phyloP scores from a whole-genome alignment of 768 basidiomycete genomes.

The Kwoniella botswanensis region DNA sequence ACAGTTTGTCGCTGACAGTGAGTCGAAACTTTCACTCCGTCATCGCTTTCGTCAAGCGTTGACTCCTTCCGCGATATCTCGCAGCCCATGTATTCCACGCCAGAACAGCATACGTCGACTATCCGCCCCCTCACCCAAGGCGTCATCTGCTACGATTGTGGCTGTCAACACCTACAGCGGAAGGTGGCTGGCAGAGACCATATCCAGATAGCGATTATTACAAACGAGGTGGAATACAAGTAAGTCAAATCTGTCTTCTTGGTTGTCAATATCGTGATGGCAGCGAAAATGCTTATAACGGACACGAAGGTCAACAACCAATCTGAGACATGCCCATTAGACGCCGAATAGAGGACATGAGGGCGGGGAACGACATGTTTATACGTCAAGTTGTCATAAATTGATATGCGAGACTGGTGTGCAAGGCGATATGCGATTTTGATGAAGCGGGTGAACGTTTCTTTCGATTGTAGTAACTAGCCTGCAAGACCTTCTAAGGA shows the following conservation, averaged over 20 bases:
- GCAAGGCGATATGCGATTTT: no score
- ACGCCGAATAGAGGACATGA: slow-evolving; percentile 17
- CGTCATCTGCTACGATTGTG: slow-evolving; percentile 56
- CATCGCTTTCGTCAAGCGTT: background rate
- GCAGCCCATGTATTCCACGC: slow-evolving; percentile 53
- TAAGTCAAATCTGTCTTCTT: slow-evolving; percentile 17
- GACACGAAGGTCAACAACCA: slow-evolving; percentile 21
- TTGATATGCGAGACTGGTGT: no score
- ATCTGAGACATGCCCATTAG: slow-evolving; percentile 21
- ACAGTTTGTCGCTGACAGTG: slow-evolving; percentile 53
- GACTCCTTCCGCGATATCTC: background rate
- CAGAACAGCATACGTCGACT: slow-evolving; percentile 54
- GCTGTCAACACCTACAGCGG: slow-evolving; percentile 50
- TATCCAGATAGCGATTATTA: slow-evolving; percentile 47
- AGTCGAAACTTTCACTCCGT: background rate
- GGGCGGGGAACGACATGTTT: no score
- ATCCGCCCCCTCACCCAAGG: slow-evolving; percentile 41
- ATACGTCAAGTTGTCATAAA: no score
- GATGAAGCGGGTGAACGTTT: no score
- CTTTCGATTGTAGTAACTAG: no score
- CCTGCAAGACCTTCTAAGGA: no score
- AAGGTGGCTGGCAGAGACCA: slow-evolving; percentile 56
- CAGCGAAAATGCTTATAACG: background rate
- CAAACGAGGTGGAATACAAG: slow-evolving; percentile 57
- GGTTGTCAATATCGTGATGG: background rate